Evolutionary conservation across 73 alveolate species (phyloP), one percentile per base, ranked within the genome.

Genomic region (Blepharisma stoltei): DNA sequence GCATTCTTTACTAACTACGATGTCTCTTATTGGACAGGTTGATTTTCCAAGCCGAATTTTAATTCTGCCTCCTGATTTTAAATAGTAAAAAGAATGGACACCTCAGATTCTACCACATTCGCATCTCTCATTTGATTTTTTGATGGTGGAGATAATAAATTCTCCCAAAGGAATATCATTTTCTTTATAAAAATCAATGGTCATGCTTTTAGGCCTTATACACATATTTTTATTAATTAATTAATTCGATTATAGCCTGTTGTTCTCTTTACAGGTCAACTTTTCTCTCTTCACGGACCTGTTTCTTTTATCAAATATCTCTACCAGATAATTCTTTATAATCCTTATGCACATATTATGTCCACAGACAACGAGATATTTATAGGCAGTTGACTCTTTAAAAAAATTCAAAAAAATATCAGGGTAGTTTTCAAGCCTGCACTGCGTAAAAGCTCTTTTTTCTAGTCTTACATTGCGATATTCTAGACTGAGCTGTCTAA

Each of bases 351-450:
- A 60, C 73, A 60, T 60, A 8, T 60, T 25, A 38, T 60, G 14
- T 60, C 23, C 73, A 20, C 46, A 60, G 38, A 60, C 23, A 9
- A 60, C 38, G 2, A 60, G 46, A 60, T 60, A 38, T 60, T 60
- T 60, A 5, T 14, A 60, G 23, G 46, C 2, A n/a, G 23, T 60
- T 25, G 11, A 8, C 73, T 9, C 23, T 8, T 25, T 9, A 14
- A 20, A 9, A n/a, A 60, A 38, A 9, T 60, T 38, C 18, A 60
- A 25, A 38, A 60, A 60, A 20, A 60, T 60, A 60, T 60, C 23
- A n/a, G 73, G 73, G 45, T 14, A 14, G 45, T 60, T 60, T 25
- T 60, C 46, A n/a, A 60, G 14, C 45, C 73, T 38, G 23, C 73
- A 14, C 47, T 60, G 73, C 23, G 46, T 14, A 60, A 60, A 60